These are phyloP conservation scores for Adansonia gregorii DNA, from an alignment of 441 rosid species.

Conservation along the genomic window DNA sequence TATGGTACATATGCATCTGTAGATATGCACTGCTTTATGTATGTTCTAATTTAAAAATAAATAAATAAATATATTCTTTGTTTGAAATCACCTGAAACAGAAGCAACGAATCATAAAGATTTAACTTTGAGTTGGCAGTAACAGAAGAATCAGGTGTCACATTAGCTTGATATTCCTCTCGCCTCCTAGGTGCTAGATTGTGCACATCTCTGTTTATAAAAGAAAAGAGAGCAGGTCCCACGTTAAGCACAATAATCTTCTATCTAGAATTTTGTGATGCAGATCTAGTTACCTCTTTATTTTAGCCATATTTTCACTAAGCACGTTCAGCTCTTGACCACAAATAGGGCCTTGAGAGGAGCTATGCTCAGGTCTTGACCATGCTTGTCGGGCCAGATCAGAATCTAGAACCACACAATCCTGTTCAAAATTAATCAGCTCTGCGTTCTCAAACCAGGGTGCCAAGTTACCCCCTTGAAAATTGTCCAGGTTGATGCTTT, in stretches of 20 bases:
- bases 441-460: conserved; percentile 58
- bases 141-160: conserved; percentile 68
- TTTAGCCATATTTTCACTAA: conserved; percentile 58
- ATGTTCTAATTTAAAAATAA: not conserved
- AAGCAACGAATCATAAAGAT: conserved; percentile 50
- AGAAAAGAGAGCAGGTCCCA: conserved; percentile 25
- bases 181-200: conserved; percentile 50
- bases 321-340: conserved; percentile 53
- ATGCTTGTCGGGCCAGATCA: conserved; percentile 41
- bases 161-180: conserved; percentile 57
- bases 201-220: conserved; percentile 55
- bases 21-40: no score
- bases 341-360: no score
- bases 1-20: no score
- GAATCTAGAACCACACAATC: conserved; percentile 41
- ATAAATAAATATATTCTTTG: no score
- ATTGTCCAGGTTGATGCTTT: conserved; percentile 61
- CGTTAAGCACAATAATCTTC: conserved; percentile 16
- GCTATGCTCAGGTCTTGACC: no score
- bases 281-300: conserved; percentile 58
- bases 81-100: conserved; percentile 62
- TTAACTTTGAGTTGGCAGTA: conserved; percentile 54
- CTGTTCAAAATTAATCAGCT: conserved; percentile 46
- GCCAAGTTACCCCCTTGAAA: conserved; percentile 56
- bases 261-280: not conserved